These are phyloP conservation scores for Talaromyces verruculosus DNA, from an alignment of 2,329 filamentous ascomycete genomes.

Conservation along the genomic window DNA sequence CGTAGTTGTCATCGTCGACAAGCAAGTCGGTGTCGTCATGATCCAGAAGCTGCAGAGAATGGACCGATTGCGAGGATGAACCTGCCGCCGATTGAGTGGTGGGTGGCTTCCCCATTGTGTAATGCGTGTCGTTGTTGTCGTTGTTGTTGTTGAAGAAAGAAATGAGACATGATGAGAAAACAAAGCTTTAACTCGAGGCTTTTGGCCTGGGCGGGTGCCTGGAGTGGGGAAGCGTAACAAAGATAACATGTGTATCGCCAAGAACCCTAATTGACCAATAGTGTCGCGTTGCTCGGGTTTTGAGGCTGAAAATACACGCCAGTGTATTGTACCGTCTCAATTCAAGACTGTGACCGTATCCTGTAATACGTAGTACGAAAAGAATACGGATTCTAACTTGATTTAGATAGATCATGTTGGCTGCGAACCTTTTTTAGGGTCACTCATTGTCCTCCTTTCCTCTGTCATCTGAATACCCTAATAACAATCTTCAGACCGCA, in stretches of 20 bases:
- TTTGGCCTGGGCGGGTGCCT: not conserved
- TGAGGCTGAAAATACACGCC: not conserved
- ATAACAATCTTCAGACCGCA: not conserved
- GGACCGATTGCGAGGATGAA: slow-evolving; percentile 10
- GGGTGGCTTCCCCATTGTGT: slow-evolving; percentile 13
- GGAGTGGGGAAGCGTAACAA: not conserved
- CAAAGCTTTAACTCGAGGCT: not conserved
- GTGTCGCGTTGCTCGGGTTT: not conserved
- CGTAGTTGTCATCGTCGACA: not conserved
- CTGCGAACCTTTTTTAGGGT: not conserved
- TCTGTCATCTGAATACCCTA: not conserved
- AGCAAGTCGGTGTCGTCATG: slow-evolving; percentile 7
- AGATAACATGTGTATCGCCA: not conserved
- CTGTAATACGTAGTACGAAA: not conserved
- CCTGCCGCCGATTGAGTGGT: not conserved
- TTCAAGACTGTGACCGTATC: not conserved
- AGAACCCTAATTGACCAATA: not conserved
- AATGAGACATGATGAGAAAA: not conserved
- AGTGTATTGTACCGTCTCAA: not conserved
- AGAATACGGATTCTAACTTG: not conserved
- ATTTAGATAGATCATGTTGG: not conserved
- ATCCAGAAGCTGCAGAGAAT: slow-evolving; percentile 17
- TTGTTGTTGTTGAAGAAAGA: not conserved
- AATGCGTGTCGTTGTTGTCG: not conserved
- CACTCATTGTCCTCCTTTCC: no score